Conservation (phyloP, 345 rosid genomes). For the Bretschneidera sinensis region DNA sequence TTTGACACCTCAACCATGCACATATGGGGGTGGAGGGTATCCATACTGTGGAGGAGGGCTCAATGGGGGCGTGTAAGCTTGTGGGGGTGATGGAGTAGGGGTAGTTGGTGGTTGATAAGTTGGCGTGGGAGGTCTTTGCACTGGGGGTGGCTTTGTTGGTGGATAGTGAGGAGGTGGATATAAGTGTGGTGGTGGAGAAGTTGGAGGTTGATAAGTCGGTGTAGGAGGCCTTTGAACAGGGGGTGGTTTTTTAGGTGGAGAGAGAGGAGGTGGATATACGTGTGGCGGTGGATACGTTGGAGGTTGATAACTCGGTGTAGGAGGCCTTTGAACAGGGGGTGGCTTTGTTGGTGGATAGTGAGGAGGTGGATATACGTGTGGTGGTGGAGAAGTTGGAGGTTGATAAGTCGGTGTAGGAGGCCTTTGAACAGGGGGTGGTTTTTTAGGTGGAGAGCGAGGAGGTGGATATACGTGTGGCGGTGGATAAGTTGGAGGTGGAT, state of each 20-base stretch:
- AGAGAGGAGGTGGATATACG: neutral
- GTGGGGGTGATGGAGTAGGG: neutral
- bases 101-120: slow-evolving; percentile 2
- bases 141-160: slow-evolving; percentile 4
- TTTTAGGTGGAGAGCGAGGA: neutral
- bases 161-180: slow-evolving; percentile 5
- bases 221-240: slow-evolving; percentile 1
- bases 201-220: too few species aligned
- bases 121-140: slow-evolving; percentile 6
- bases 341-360: neutral
- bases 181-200: slow-evolving; percentile 8
- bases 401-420: slow-evolving; percentile 11
- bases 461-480: slow-evolving; percentile 11
- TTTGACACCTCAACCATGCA: too few species aligned
- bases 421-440: slow-evolving; percentile 2
- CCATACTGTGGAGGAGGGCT: too few species aligned
- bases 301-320: slow-evolving; percentile 1
- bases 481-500: neutral
- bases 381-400: slow-evolving; percentile 5
- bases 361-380: neutral
- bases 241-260: slow-evolving; percentile 1
- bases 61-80: too few species aligned
- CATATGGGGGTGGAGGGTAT: too few species aligned
- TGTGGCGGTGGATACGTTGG: slow-evolving; percentile 4
- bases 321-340: neutral